Base-by-base conservation (phyloP, 2,329 filamentous ascomycete genomes). In the Hymenotorrendiella dingleyae region DNA sequence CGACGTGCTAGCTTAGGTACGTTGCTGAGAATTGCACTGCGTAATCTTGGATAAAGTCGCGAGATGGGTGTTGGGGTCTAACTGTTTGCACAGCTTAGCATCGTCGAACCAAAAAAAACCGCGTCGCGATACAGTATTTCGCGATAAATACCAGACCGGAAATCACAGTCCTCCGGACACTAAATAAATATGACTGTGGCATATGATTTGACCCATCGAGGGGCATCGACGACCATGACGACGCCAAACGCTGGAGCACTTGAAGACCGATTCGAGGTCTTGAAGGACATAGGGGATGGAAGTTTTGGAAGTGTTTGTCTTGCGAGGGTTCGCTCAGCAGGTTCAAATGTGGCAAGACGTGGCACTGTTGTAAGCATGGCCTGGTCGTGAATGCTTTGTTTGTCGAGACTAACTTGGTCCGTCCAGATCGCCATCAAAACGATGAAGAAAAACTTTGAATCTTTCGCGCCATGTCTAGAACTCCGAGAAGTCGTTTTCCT, bases 381-480 rank as follows among this genome's bases (percentile, higher is more conserved):
- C 19, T 10, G 28, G 42, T 37, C 20, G 38, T 11, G 17, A 45
- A 45, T 37, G 40, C 36, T 36, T 46, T 38, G 27, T 44, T 16
- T 36, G 38, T 39, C 10, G 11, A 23, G 29, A 36, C 52, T 58
- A 27, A 59, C 42, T 16, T 19, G 17, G 21, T 26, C 2, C 4
- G 28, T 44, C 42, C 54, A 97, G 93, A 86, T 98, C 58, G 93
- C 93, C 32, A 96, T 98, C 69, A 98, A 98, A 70, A 97, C 93
- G 5, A 98, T 98, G 93, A 98, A 98, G 76, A 98, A 98, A 78
- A 90, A 85, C 0, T 98, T 97, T 58, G 90, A 97, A 57, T 94
- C 87, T 2, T 89, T 96, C 61, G 71, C 78, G 12, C 85, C 89
- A 40, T 98, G 93, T 64, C 69, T 96, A 51, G 93, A 98, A 66